phyloP scores from a whole-genome alignment of 108 stramenopile genomes.

The Fragilaria crotonensis region DNA sequence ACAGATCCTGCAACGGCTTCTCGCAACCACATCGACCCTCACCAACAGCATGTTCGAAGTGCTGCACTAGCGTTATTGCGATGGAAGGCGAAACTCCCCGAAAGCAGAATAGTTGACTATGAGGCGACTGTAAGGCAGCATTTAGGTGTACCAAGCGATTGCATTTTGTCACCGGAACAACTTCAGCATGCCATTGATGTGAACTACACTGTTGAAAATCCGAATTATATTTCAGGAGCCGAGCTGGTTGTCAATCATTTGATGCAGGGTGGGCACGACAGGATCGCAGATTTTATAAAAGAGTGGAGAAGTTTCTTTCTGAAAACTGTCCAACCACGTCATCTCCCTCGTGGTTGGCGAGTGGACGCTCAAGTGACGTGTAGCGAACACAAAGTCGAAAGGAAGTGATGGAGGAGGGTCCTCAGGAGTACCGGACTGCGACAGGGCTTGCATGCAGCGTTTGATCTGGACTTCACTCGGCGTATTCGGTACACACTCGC shows the following conservation, averaged over 20 bases:
- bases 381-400: neutral
- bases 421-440: neutral
- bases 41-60: slow-evolving; percentile 42
- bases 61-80: slow-evolving; percentile 46
- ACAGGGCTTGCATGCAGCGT: too few relatives aligned
- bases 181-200: slow-evolving; percentile 41
- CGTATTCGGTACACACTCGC: too few relatives aligned
- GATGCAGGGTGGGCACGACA: slow-evolving; percentile 11
- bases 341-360: slow-evolving; percentile 68
- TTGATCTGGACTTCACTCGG: too few relatives aligned
- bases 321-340: slow-evolving; percentile 38
- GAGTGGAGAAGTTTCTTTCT: slow-evolving; percentile 71
- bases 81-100: slow-evolving; percentile 43
- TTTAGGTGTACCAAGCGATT: slow-evolving; percentile 4
- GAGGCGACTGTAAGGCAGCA: slow-evolving; percentile 12
- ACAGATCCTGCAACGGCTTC: slow-evolving; percentile 8
- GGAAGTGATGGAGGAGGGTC: neutral
- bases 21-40: slow-evolving; percentile 8
- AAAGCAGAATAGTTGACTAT: slow-evolving; percentile 23
- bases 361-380: slow-evolving; percentile 57
- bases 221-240: slow-evolving; percentile 51
- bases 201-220: slow-evolving; percentile 47
- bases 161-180: slow-evolving; percentile 22
- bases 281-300: slow-evolving; percentile 46
- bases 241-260: slow-evolving; percentile 38